Conservation (phyloP, 1,284 basidiomycete genomes). For the Kalmanozyma brasiliensis region DNA sequence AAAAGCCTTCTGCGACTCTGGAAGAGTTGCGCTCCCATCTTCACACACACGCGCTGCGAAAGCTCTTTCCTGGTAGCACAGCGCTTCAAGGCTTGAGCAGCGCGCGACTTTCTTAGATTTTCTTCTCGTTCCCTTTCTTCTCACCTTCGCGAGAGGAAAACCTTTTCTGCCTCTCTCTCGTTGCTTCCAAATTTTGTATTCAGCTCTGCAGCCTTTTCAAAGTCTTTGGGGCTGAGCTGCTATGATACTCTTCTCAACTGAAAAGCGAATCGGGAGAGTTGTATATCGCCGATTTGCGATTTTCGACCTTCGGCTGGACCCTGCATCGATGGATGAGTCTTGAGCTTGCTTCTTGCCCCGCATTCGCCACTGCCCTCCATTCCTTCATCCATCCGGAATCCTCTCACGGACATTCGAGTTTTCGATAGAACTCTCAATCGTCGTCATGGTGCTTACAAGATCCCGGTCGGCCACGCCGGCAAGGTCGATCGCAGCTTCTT, state of each 20-base stretch:
- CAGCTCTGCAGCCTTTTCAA: neutral
- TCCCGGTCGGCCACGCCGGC: conserved; percentile 43
- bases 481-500: conserved; percentile 33
- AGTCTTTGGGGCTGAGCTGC: neutral
- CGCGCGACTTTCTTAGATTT: conserved; percentile 1
- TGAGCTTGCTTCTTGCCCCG: too few species aligned
- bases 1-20: conserved; percentile 6
- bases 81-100: neutral
- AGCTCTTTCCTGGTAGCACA: neutral
- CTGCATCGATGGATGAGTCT: neutral
- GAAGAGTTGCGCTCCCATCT: conserved; percentile 6
- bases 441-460: conserved; percentile 36
- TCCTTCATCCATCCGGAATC: neutral
- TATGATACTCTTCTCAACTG: neutral
- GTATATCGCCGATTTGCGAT: neutral
- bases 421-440: too few species aligned
- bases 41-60: conserved; percentile 1
- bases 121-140: conserved; percentile 14
- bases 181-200: conserved; percentile 8
- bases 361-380: neutral
- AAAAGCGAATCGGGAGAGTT: too few species aligned
- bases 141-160: conserved; percentile 25
- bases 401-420: too few species aligned
- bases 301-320: neutral
- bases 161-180: neutral